phyloP scores from a whole-genome alignment of 2,329 filamentous ascomycete genomes.

The Trichoderma simmonsii region DNA sequence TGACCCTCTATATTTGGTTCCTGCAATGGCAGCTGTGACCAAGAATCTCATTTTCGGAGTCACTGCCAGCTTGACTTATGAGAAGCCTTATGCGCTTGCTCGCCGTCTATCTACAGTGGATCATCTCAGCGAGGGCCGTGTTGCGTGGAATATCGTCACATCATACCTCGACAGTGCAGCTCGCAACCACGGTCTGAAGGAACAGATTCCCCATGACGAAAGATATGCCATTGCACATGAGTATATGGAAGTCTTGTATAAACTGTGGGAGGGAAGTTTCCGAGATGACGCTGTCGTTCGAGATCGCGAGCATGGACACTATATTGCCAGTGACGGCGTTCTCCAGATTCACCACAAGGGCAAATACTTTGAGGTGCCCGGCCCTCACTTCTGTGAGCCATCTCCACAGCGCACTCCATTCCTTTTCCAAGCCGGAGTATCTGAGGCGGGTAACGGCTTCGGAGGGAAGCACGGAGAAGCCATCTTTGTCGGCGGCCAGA shows the following conservation, averaged over 20 bases:
- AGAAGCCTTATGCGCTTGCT: conserved; percentile 59
- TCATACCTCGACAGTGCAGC: conserved; percentile 16
- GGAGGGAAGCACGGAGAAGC: conserved; percentile 16
- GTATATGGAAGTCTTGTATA: conserved; percentile 16
- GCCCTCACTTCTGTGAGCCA: conserved; percentile 16
- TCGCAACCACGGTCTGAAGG: conserved; percentile 11
- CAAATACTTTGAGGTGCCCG: conserved; percentile 15
- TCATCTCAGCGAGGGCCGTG: conserved; percentile 57
- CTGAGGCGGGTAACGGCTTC: conserved; percentile 16
- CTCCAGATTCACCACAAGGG: conserved; percentile 16
- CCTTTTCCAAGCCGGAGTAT: conserved; percentile 16
- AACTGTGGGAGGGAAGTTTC: conserved; percentile 17
- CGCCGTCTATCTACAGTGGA: conserved; percentile 62
- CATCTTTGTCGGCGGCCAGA: conserved; percentile 15
- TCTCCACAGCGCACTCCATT: conserved; percentile 15
- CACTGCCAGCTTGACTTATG: conserved; percentile 61
- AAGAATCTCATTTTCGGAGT: conserved; percentile 62
- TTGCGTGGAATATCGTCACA: conserved; percentile 68
- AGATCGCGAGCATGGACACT: conserved; percentile 3
- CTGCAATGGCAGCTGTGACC: conserved; percentile 64
- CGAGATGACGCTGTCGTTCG: conserved; percentile 12
- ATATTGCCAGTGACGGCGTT: conserved; percentile 7
- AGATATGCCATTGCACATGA: conserved; percentile 16
- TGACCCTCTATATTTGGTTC: conserved; percentile 58
- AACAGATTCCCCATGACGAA: conserved; percentile 18